Evolutionary conservation across 2,329 filamentous ascomycete genomes (phyloP), one percentile per base, ranked within the genome.

Genomic region (Berkeleyomyces rouxiae): DNA sequence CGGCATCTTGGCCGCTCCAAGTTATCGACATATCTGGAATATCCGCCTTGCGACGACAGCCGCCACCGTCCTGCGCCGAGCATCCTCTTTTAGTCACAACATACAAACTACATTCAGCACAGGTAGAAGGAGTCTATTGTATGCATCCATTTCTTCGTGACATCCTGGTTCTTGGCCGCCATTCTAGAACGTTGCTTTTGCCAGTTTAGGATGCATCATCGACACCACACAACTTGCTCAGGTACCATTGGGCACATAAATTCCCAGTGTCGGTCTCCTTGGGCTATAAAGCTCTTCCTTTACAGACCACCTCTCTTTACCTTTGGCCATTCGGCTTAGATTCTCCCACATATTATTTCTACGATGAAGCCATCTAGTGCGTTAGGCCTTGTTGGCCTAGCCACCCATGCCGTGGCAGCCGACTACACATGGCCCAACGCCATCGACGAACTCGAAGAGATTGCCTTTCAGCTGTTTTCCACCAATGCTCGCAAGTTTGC

Each of bases 371-470:
- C 51, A 6, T 23, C 42, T 9, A 40, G 70, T 37, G 65, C 75
- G 57, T 66, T 75, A 61, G 70, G 69, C 66, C 66, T 76, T 63
- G 67, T 76, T 55, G 73, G 71, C 65, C 69, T 77, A 62, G 71
- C 70, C 58, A 66, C 68, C 39, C 66, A 70, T 64, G 61, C 58
- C 16, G 69, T 69, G 58, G 65, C 67, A 57, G 77, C 80, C 33
- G 77, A 79, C 66, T 79, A 79, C 40, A 85, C 81, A 67, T 85
- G 82, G 82, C 82, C 82, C 1, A 77, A 80, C 1, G 68, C 75
- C 10, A 76, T 76, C 16, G 82, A 85, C 67, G 82, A 85, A 69
- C 72, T 85, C 64, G 82, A 85, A 70, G 82, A 84, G 70, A 79
- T 84, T 66, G 80, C 85, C 74, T 82, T 78, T 68, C 79, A 84